These are phyloP conservation scores for Colletotrichum sp. DNA, from an alignment of 2,329 filamentous ascomycete genomes.

Conservation along the genomic window DNA sequence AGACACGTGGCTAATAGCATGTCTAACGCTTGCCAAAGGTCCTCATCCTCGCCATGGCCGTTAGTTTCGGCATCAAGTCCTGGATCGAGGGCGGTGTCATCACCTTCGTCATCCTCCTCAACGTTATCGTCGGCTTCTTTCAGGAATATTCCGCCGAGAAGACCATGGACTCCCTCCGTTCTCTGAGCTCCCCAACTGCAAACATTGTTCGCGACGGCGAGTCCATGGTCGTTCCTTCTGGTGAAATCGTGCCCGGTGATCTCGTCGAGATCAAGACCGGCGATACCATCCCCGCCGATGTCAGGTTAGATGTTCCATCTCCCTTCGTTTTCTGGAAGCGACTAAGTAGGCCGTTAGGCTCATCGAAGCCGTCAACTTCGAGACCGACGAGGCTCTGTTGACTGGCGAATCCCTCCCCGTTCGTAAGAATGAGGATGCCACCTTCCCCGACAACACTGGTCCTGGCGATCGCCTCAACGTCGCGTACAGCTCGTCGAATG, in stretches of 20 bases:
- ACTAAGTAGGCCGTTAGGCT: slow-evolving; percentile 61
- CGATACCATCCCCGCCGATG: slow-evolving; percentile 46
- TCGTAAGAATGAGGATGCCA: slow-evolving; percentile 52
- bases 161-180: slow-evolving; percentile 56
- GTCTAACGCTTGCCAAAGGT: slow-evolving; percentile 15
- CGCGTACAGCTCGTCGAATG: slow-evolving; percentile 65
- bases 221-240: slow-evolving; percentile 53
- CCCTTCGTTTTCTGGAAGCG: slow-evolving; percentile 68
- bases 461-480: slow-evolving; percentile 67
- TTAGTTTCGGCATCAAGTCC: slow-evolving; percentile 55
- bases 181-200: slow-evolving; percentile 53
- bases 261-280: slow-evolving; percentile 58
- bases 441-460: slow-evolving; percentile 56
- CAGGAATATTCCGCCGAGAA: slow-evolving; percentile 59
- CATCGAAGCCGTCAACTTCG: slow-evolving; percentile 58
- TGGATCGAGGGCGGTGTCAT: slow-evolving; percentile 62
- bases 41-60: slow-evolving; percentile 57
- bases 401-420: slow-evolving; percentile 68
- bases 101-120: slow-evolving; percentile 54
- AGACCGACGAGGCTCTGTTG: slow-evolving; percentile 65
- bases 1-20: rapidly evolving
- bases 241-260: slow-evolving; percentile 61
- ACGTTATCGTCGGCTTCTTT: slow-evolving; percentile 58
- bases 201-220: slow-evolving; percentile 54
- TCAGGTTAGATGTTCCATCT: slow-evolving; percentile 47